Evolutionary conservation across 768 basidiomycete species (phyloP).

Genomic region (Podaxis sp.): DNA sequence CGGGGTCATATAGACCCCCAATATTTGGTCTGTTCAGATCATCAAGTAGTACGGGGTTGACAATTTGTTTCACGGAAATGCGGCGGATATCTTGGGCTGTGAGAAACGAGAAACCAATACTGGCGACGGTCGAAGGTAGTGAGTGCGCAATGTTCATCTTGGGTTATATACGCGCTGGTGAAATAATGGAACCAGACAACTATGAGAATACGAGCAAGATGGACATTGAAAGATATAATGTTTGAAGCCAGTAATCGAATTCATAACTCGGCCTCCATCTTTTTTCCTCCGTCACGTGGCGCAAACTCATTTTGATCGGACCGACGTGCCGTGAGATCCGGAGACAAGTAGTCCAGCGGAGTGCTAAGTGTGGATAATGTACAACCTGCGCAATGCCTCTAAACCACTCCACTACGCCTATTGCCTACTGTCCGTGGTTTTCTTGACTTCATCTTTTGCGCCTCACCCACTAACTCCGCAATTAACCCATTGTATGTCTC

Average conservation of each 20-base stretch:
- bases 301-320: not conserved
- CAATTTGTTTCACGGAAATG: constrained; percentile 97
- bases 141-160: constrained; percentile 90
- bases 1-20: constrained; percentile 94
- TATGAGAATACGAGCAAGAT: constrained; percentile 4
- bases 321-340: not conserved
- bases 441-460: constrained; percentile 77
- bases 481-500: constrained; percentile 91
- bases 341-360: too few species aligned
- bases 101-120: constrained; percentile 92
- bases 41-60: constrained; percentile 91
- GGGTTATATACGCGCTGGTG: not conserved
- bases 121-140: constrained; percentile 79
- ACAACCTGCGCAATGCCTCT: not conserved
- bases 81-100: constrained; percentile 83
- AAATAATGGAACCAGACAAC: not conserved
- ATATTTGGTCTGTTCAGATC: constrained; percentile 89
- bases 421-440: constrained; percentile 39
- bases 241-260: not conserved
- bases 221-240: constrained; percentile 4
- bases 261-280: not conserved
- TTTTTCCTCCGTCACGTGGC: constrained; percentile 18
- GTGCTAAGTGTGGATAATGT: not conserved
- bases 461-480: constrained; percentile 89
- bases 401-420: constrained; percentile 9